Evolutionary conservation across 257 asterid genomes (phyloP).

Genomic region (Solanum dulcamara): DNA sequence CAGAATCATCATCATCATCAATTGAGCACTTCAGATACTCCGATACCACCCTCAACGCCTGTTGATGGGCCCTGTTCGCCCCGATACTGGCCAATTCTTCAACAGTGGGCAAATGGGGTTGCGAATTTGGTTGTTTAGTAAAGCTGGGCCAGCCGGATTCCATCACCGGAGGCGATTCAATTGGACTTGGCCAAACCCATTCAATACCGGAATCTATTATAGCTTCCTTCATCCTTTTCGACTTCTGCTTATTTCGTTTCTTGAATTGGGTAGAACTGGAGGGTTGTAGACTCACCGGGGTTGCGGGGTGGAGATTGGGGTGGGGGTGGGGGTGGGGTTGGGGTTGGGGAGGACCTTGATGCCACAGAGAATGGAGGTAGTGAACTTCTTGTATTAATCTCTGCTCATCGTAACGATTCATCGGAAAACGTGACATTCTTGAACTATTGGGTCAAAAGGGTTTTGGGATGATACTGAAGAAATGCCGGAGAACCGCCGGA

Average conservation of each 20-base stretch:
- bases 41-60: not conserved
- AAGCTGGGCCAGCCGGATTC: not conserved
- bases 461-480: not conserved
- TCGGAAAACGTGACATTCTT: not conserved
- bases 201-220: not conserved
- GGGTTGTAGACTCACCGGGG: not conserved
- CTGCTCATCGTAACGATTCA: not conserved
- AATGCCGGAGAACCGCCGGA: not conserved
- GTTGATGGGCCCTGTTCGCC: not conserved
- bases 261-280: not conserved
- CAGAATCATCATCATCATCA: not conserved
- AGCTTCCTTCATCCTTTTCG: not conserved
- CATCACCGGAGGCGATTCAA: accelerated
- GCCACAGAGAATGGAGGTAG: not conserved
- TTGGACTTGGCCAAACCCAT: not conserved
- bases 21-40: not conserved
- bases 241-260: not conserved
- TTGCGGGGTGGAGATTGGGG: not conserved
- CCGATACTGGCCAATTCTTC: not conserved
- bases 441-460: not conserved
- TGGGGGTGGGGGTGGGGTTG: not conserved
- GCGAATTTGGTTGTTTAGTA: not conserved
- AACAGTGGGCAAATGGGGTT: not conserved
- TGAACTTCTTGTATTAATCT: not conserved
- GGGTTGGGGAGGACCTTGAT: not conserved